A percentile compares a stretch with the other conserved stretches of the same genome.
These are phyloP conservation scores for Komagataea norvegica DNA, from an alignment of 1,139 yeast genomes.

Conservation along the genomic window DNA sequence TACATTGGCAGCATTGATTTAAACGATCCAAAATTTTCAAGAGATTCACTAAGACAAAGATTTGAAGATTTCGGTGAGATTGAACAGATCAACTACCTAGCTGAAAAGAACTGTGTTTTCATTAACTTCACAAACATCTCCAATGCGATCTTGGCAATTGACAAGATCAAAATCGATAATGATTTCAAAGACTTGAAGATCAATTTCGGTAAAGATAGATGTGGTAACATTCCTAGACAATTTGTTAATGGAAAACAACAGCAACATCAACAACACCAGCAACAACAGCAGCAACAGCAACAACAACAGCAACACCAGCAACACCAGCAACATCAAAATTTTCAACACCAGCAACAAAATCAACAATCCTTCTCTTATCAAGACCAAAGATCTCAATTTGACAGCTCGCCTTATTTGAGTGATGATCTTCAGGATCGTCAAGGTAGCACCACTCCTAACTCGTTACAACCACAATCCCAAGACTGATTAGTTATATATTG, in stretches of 20 bases:
- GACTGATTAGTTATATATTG: neutral
- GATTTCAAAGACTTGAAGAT: constrained; percentile 54
- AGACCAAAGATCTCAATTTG: neutral
- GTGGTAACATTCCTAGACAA: constrained; percentile 61
- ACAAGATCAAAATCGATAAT: constrained; percentile 49
- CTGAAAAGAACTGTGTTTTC: constrained; percentile 86
- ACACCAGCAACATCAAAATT: constrained; percentile 9
- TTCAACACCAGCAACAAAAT: constrained; percentile 8
- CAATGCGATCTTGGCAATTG: constrained; percentile 82
- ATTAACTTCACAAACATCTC: constrained; percentile 85
- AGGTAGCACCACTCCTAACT: constrained; percentile 1
- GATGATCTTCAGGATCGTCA: constrained; percentile 5
- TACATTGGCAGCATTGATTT: constrained; percentile 71
- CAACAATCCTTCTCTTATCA: too few relatives aligned
- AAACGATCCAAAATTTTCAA: constrained; percentile 31
- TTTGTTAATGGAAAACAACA: constrained; percentile 19
- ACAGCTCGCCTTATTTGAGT: constrained; percentile 2
- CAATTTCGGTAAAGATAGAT: constrained; percentile 78
- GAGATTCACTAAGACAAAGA: constrained; percentile 61
- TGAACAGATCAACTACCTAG: constrained; percentile 85
- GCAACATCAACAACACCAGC: constrained; percentile 10
- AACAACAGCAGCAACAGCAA: constrained; percentile 8
- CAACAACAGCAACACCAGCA: constrained; percentile 10
- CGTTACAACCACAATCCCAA: constrained; percentile 6
- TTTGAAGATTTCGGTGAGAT: constrained; percentile 85